These are phyloP conservation scores for Xylaria sp. DNA, from an alignment of 2,329 filamentous ascomycete species.

Conservation along the genomic window DNA sequence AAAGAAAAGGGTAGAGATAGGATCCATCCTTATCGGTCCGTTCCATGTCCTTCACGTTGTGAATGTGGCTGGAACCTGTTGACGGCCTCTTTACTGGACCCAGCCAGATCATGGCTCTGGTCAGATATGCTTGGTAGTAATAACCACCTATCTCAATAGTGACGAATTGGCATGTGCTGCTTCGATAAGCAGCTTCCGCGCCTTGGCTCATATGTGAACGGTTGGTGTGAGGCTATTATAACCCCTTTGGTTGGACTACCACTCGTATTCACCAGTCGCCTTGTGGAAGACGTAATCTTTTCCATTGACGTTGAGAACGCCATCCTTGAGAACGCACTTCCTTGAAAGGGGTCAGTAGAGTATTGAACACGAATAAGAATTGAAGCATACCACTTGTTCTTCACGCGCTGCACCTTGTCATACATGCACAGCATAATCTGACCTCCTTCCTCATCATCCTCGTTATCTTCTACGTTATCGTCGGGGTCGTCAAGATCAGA, in stretches of 20 bases:
- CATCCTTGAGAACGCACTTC: constrained; percentile 99
- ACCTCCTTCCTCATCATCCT: constrained; percentile 85
- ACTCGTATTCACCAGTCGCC: constrained; percentile 96
- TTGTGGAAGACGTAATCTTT: constrained; percentile 99
- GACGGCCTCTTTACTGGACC: background rate
- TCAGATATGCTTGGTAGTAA: background rate
- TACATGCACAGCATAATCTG: constrained; percentile 99
- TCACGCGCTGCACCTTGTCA: constrained; percentile 98
- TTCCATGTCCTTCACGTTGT: background rate
- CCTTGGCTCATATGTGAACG: background rate
- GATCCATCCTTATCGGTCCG: background rate
- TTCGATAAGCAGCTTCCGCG: background rate
- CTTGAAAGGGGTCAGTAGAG: constrained; percentile 52
- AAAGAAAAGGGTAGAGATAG: background rate
- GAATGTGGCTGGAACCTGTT: background rate
- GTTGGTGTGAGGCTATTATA: background rate
- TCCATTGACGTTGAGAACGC: constrained; percentile 89
- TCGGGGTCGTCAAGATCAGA: constrained; percentile 97
- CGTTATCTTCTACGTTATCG: constrained; percentile 83
- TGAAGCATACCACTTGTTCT: constrained; percentile 86
- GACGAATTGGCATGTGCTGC: background rate
- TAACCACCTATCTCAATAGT: background rate
- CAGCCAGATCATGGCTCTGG: background rate
- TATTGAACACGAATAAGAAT: constrained; percentile 35
- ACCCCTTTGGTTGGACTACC: constrained; percentile 64